Evolutionary conservation across 495 filamentous ascomycete genomes (phyloP), one percentile per base, ranked within the genome.

Genomic region (Penicillium tannophilum): DNA sequence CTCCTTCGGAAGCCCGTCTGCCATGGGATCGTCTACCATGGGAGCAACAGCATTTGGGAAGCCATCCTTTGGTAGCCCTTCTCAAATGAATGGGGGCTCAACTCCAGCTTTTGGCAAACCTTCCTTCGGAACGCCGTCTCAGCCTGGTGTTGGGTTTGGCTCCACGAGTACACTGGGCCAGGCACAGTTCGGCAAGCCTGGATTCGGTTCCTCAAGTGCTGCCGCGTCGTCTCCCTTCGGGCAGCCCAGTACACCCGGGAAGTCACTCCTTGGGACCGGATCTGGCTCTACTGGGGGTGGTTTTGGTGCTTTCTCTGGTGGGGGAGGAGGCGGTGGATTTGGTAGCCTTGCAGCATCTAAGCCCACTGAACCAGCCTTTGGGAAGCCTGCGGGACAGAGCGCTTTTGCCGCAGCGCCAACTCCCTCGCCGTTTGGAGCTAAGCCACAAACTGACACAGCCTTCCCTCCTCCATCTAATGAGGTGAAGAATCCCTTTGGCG

Each of bases 401-500:
- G 42, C 43, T 16, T 55, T 55, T 47, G 44, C 20, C 11, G 35
- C 53, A 33, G 5, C 51, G 20, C 11, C n/a, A 55, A 31, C 46
- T 3, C 35, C 59, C 16, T 70, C 73, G 10, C 23, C 60, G 7
- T 74, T 76, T 57, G 76, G 73, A 41, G 56, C 56, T 14, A 65
- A 66, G 36, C 44, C 63, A 30, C 56, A 69, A 45, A 63, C 60
- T 14, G 62, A 63, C 9, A 72, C 79, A 0, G 55, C 66, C 10
- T 81, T 82, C 55, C 47, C 63, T 1, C 47, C 74, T 10, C 73
- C 81, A 31, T 60, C 72, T 7, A 63, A 61, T 4, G 67, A 66
- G 47, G 50, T 74, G 45, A 68, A 76, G 42, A 72, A 71, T 10
- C 68, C 72, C 6, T 88, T 92, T 68, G 85, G 86, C 16, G 68